A percentile compares a stretch with the other conserved stretches of the same genome.
Conservation (phyloP, 2,329 filamentous ascomycete species). For the Nakataea oryzae region DNA sequence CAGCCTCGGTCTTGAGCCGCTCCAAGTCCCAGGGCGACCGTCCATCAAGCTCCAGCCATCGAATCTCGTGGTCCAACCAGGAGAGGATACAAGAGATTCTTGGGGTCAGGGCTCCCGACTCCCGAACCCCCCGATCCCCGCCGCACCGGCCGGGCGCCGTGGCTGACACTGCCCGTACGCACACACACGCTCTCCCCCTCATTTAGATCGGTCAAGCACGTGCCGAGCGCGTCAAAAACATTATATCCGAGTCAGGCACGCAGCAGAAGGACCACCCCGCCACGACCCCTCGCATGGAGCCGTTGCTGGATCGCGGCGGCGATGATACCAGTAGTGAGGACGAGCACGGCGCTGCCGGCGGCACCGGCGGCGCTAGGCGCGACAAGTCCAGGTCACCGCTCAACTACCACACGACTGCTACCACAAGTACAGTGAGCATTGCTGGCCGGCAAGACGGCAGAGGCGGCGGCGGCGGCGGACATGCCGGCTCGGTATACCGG, state of each 20-base stretch:
- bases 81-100: constrained; percentile 21
- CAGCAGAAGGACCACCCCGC: neutral
- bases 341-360: neutral
- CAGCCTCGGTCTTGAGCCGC: neutral
- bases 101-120: constrained; percentile 15
- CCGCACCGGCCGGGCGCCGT: neutral
- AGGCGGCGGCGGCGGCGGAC: neutral
- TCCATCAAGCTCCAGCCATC: neutral
- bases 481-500: neutral
- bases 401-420: constrained; percentile 1
- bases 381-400: neutral
- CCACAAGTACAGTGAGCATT: neutral
- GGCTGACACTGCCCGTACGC: neutral
- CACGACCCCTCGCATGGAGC: constrained; percentile 1
- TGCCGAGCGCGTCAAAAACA: neutral
- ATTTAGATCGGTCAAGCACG: constrained; percentile 1
- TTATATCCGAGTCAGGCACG: neutral
- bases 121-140: neutral
- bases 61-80: constrained; percentile 13
- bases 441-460: neutral
- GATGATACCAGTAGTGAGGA: neutral
- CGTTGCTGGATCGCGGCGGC: neutral
- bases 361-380: neutral
- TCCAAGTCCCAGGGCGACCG: neutral
- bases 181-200: neutral